Base-by-base conservation (phyloP, 768 basidiomycete genomes). In the Kockovaella imperatae region DNA sequence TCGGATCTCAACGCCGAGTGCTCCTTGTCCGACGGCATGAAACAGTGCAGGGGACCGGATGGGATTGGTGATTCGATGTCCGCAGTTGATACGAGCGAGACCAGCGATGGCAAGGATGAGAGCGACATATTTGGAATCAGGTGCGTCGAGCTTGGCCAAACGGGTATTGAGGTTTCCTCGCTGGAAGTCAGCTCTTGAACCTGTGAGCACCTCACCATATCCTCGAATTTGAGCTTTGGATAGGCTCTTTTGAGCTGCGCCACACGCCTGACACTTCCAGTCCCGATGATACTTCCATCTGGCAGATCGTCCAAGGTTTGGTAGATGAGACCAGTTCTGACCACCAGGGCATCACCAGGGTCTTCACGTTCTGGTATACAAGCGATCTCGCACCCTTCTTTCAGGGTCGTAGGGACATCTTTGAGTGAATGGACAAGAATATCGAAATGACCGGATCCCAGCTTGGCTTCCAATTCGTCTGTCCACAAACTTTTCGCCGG, bases 41-140 rank as follows among this genome's bases (percentile, higher is more conserved):
- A 91, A 75, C 13, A 78, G 77, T 6, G 49, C 49, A 2, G 91
- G 90, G 2, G 88, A 80, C 1, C 67, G 62, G 50, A 97, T 69
- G 60, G 87, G 81, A 30, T 79, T 61, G 3, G 87, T 86, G 54
- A 87, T 80, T 43, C 93, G 84, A 64, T 80, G 72, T 2, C 52
- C 48, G 41, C 70, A 54, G 31, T 81, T 83, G 18, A 87, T 73
- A 28, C 95, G 86, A 11, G 87, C 76, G 34, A 99, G 78, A 6
- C 95, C 95, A 1, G 95, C 87, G 64, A 84, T 84, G 17, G 95
- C 95, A 48, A 99, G 86, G 68, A 97, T 82, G 46, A 97, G 75
- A 7, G 89, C 93, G 41, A 84, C 77, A 71, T 83, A 97, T 15
- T 81, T 82, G 23, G 84, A 81, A 43, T 81, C 77, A 5, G 81